These are phyloP conservation scores for Globisporangium yorkense DNA, from an alignment of 352 stramenopile species.

Conservation along the genomic window DNA sequence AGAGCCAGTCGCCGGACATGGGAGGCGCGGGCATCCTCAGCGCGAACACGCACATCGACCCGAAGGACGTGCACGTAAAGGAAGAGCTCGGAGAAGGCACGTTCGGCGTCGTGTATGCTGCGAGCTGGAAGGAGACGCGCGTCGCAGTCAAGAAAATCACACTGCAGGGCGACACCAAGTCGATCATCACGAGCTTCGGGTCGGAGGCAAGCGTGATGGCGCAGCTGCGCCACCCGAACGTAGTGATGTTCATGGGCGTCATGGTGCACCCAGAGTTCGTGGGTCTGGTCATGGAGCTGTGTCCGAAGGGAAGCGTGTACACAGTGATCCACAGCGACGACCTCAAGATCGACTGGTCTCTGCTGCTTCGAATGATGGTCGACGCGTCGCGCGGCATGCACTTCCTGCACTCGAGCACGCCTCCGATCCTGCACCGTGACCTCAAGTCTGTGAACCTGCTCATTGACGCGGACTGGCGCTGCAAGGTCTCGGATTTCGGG, in stretches of 20 bases:
- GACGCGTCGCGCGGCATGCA: conserved; percentile 87
- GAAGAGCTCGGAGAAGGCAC: conserved; percentile 73
- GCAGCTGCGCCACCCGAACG: conserved; percentile 75
- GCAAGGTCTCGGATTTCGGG: conserved; percentile 89
- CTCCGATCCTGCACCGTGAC: conserved; percentile 86
- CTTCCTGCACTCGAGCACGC: conserved; percentile 87
- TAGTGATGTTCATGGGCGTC: conserved; percentile 89
- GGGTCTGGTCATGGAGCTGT: conserved; percentile 87
- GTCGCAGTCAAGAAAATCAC: conserved; percentile 86
- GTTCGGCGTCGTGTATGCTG: conserved; percentile 72
- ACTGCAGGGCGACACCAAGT: conserved; percentile 68
- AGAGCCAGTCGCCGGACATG: conserved; percentile 42
- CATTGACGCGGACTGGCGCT: conserved; percentile 84
- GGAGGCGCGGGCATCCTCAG: conserved; percentile 52
- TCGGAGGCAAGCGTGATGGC: conserved; percentile 81
- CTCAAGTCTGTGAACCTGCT: conserved; percentile 89
- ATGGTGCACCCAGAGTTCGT: conserved; percentile 87
- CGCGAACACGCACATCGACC: conserved; percentile 80
- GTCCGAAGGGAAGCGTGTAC: conserved; percentile 82
- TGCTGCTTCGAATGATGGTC: conserved; percentile 83
- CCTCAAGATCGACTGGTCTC: conserved; percentile 80
- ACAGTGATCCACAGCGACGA: conserved; percentile 73
- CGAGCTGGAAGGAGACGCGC: conserved; percentile 74
- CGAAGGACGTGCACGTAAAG: conserved; percentile 75
- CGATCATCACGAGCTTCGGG: conserved; percentile 78